These are phyloP conservation scores for Tilletia caries DNA, from an alignment of 1,284 basidiomycete species.

Conservation along the genomic window DNA sequence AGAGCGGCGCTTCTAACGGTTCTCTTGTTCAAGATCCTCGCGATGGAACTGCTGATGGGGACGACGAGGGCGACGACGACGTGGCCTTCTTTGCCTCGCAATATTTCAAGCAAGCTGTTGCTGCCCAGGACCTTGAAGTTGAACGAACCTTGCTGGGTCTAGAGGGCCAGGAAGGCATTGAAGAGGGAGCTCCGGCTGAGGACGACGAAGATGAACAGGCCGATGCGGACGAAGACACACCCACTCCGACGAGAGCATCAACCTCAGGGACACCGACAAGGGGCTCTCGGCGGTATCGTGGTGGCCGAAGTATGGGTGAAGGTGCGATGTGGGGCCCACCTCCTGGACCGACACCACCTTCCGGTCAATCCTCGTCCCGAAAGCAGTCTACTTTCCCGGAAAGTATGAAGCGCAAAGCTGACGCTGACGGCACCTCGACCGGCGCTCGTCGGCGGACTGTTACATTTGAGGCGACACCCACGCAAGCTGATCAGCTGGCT, in stretches of 20 bases:
- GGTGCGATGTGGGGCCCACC: not conserved
- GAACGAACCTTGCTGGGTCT: constrained; percentile 22
- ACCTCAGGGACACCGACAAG: not conserved
- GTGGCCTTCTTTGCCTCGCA: constrained; percentile 37
- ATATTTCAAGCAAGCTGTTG: constrained; percentile 36
- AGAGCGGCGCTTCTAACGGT: not conserved
- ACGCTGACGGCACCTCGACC: not conserved
- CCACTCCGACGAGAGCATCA: not conserved
- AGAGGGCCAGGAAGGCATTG: not conserved
- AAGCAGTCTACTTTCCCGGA: not conserved
- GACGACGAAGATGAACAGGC: constrained; percentile 17
- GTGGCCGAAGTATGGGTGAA: constrained; percentile 7
- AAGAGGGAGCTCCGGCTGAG: constrained; percentile 21
- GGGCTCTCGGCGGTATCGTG: not conserved
- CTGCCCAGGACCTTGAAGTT: constrained; percentile 13
- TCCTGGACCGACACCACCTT: not conserved
- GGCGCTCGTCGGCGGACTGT: not conserved
- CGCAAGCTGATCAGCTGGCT: not conserved
- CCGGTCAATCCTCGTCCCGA: not conserved
- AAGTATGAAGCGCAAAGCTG: not conserved
- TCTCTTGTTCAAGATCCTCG: not conserved
- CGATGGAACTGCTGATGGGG: constrained; percentile 24
- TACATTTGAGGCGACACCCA: constrained; percentile 3
- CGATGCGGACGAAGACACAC: not conserved
- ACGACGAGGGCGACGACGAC: constrained; percentile 50